phyloP scores from a whole-genome alignment of 2,329 filamentous ascomycete species.

The Colletotrichum chrysophilum region DNA sequence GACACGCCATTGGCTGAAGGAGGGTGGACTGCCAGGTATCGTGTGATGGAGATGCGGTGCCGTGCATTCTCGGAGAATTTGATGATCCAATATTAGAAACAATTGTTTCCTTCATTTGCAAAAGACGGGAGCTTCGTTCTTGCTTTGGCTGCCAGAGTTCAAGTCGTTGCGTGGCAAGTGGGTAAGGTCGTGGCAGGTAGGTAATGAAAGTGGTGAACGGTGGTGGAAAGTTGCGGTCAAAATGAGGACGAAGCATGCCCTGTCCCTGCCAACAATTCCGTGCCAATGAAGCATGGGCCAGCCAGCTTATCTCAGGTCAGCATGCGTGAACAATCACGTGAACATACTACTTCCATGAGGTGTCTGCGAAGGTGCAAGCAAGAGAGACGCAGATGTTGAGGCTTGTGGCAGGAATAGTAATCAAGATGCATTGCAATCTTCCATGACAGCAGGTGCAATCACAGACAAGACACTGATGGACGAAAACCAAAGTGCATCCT shows the following conservation, averaged over 20 bases:
- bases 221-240: background rate
- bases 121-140: background rate
- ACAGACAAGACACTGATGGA: background rate
- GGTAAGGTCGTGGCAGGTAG: background rate
- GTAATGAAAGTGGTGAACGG: background rate
- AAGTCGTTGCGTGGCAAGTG: background rate
- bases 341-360: background rate
- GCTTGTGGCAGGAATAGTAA: background rate
- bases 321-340: background rate
- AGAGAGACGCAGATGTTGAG: background rate
- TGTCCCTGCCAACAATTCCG: background rate
- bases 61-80: constrained; percentile 14
- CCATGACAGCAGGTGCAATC: background rate
- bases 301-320: background rate
- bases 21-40: background rate
- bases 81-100: constrained; percentile 11
- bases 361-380: background rate
- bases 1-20: constrained; percentile 8
- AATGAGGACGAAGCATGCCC: background rate
- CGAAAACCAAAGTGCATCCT: background rate
- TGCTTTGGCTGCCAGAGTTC: background rate
- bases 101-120: background rate
- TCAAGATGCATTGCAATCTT: background rate
- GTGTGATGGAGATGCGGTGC: constrained; percentile 12
- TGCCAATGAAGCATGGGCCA: background rate